phyloP scores from a whole-genome alignment of 2,329 filamentous ascomycete genomes.

The Penicillium brevicompactum region DNA sequence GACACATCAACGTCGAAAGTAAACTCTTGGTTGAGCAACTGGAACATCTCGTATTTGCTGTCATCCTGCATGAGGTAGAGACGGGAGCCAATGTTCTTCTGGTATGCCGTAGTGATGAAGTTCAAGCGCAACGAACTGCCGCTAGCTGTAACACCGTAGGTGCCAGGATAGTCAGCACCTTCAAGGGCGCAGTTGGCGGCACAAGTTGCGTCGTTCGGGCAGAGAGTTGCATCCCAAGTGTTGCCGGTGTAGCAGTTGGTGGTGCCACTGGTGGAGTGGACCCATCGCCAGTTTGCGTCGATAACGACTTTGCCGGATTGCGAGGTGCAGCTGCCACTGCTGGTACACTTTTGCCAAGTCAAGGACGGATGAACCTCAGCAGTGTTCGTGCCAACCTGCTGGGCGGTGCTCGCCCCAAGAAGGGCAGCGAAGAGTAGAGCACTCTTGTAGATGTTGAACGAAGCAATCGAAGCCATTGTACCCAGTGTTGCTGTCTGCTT shows the following conservation, averaged over 20 bases:
- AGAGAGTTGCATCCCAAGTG: constrained; percentile 50
- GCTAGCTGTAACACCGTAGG: constrained; percentile 55
- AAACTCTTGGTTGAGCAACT: constrained; percentile 67
- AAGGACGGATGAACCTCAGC: constrained; percentile 53
- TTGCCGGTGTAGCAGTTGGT: constrained; percentile 62
- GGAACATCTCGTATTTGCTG: constrained; percentile 65
- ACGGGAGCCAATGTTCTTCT: constrained; percentile 51
- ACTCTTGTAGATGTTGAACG: constrained; percentile 29
- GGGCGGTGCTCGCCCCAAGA: constrained; percentile 26
- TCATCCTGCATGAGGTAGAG: constrained; percentile 66
- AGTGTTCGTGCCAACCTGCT: constrained; percentile 35
- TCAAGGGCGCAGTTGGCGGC: constrained; percentile 60
- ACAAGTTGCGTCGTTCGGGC: constrained; percentile 53
- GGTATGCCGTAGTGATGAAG: constrained; percentile 44
- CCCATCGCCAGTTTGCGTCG: constrained; percentile 58
- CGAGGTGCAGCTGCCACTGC: constrained; percentile 54
- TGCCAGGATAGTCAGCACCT: constrained; percentile 55
- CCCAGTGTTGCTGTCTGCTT: not conserved
- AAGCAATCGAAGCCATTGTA: constrained; percentile 14
- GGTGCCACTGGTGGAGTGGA: constrained; percentile 50
- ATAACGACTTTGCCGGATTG: constrained; percentile 47
- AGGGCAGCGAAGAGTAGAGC: constrained; percentile 32
- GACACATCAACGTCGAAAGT: constrained; percentile 73
- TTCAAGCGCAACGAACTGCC: constrained; percentile 53
- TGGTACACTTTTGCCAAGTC: constrained; percentile 56